Base-by-base conservation (phyloP, 495 filamentous ascomycete genomes). In the Hyaloscypha finlandica region DNA sequence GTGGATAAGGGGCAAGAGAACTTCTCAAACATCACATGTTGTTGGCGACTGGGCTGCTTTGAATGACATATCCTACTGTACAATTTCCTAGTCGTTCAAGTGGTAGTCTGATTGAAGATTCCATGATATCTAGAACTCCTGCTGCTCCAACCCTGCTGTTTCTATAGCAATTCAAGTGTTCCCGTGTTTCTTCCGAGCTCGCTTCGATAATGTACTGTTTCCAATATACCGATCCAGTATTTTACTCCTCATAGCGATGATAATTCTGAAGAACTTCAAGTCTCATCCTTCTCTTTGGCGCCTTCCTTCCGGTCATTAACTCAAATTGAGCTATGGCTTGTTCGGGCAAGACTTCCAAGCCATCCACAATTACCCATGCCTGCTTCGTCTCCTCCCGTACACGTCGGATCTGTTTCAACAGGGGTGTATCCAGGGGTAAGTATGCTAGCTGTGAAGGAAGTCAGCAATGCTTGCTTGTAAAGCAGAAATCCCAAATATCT, bases 251-350 rank as follows among this genome's bases (percentile, higher is more conserved):
- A 64, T 80, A 77, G 59, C 76, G 75, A 30, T 77, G 77, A 64
- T 81, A 80, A 25, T 78, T 82, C 52, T 80, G 82, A 52, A 90
- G 77, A 3, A 90, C 88, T 74, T 90, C 89, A 52, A 82, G 76
- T 58, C 88, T 85, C 91, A 95, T 95, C 25, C 91, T 67, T 57
- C 85, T 80, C 48, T 89, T 84, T 3, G 91, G 92, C 19, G 92
- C 92, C 77, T 90, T 86, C 29, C 91, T 81, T n/a, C 91, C 92
- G 4, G 91, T 92, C 81, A 94, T 91, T 55, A 94, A 76, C 75
- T 94, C 91, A 73, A 93, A 94, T 55, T 92, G 90, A 31, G 92
- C 90, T 75, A 91, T 92, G 2, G 89, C 92, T 79, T 92, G 91
- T 74, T 95, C 92, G 2, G 86, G 85, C 1, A 95, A 83, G 33